A percentile compares a stretch with the other conserved stretches of the same genome.
Evolutionary conservation across 192 early-diverging fungal species (phyloP).

Genomic region (Backusella psychrophila): DNA sequence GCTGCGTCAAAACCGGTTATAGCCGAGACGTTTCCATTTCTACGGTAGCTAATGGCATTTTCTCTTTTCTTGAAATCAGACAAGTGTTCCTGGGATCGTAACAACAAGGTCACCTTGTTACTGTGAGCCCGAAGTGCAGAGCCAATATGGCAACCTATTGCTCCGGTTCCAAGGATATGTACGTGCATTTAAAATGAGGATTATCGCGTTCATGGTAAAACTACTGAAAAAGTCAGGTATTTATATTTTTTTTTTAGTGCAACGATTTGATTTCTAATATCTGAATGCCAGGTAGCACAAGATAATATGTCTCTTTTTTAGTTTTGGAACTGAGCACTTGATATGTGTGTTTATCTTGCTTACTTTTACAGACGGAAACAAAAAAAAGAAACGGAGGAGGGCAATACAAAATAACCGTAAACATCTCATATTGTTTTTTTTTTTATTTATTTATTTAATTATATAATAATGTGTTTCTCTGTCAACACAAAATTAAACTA

Average conservation of each 20-base stretch:
- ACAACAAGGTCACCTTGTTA: constrained; percentile 53
- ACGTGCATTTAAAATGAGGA: constrained; percentile 25
- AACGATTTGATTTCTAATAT: not conserved
- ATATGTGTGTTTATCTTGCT: not conserved
- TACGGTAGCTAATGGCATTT: constrained; percentile 10
- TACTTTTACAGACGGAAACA: not conserved
- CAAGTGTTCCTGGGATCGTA: constrained; percentile 36
- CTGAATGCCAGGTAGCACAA: not conserved
- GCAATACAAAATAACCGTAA: not conserved
- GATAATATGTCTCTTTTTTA: not conserved
- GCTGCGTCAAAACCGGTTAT: not conserved
- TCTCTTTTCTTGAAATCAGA: constrained; percentile 9
- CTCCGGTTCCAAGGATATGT: constrained; percentile 69
- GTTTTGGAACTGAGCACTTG: not conserved
- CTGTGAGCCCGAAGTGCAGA: constrained; percentile 43
- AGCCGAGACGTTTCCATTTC: not conserved
- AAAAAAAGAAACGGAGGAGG: too few relatives aligned
- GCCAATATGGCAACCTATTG: constrained; percentile 67
- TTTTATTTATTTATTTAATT: too few relatives aligned
- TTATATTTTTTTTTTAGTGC: not conserved
- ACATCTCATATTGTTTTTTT: too few relatives aligned
- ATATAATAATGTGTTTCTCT: too few relatives aligned
- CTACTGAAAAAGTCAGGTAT: not conserved
- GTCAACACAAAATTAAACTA: too few relatives aligned
- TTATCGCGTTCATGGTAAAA: not conserved